phyloP scores from a whole-genome alignment of 352 stramenopile genomes.

The Aphanomyces euteiches region DNA sequence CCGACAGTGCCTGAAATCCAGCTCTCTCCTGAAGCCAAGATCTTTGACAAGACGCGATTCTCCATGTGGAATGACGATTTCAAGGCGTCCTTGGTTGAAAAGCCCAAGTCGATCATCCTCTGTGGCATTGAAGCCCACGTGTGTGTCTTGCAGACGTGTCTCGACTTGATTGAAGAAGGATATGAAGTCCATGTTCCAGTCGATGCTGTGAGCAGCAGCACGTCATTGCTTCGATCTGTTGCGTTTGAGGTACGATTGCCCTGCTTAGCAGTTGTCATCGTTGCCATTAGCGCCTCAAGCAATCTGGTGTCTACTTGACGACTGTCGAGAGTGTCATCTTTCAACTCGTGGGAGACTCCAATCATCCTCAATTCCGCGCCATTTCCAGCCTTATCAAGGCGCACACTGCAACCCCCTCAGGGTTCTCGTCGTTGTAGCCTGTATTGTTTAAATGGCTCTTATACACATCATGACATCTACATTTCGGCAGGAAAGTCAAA shows the following conservation, averaged over 20 bases:
- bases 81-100: constrained; percentile 45
- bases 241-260: constrained; percentile 66
- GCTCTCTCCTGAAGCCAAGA: constrained; percentile 43
- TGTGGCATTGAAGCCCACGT: constrained; percentile 97
- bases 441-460: background rate
- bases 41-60: constrained; percentile 98
- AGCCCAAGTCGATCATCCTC: constrained; percentile 87
- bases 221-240: constrained; percentile 86
- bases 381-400: constrained; percentile 94
- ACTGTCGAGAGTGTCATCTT: constrained; percentile 95
- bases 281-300: constrained; percentile 78
- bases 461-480: constrained; percentile 33
- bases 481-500: constrained; percentile 55
- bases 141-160: constrained; percentile 93
- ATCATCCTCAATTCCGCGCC: constrained; percentile 90
- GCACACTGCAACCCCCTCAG: constrained; percentile 52
- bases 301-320: constrained; percentile 93
- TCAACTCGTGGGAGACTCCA: constrained; percentile 89
- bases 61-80: constrained; percentile 97
- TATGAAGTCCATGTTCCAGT: constrained; percentile 96
- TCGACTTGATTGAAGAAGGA: constrained; percentile 95
- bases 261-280: background rate
- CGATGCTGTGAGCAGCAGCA: constrained; percentile 91
- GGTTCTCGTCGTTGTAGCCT: constrained; percentile 7
- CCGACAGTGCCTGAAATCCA: constrained; percentile 77